These are phyloP conservation scores for Backusella macrospora DNA, from an alignment of 192 early-diverging fungal species.

Conservation along the genomic window DNA sequence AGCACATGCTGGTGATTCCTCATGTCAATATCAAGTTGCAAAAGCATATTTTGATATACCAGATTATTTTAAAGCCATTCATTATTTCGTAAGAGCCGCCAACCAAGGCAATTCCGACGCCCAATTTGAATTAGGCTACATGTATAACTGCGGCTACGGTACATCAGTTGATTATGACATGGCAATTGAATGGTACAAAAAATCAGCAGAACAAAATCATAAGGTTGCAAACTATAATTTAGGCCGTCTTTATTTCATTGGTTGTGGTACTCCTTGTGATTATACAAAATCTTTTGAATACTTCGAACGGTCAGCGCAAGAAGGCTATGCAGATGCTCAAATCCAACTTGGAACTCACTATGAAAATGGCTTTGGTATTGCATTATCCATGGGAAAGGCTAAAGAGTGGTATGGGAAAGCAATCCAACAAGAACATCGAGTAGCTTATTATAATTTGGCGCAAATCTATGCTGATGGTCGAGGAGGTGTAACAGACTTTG, in stretches of 20 bases:
- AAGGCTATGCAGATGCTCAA: neutral
- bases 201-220: neutral
- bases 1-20: neutral
- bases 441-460: neutral
- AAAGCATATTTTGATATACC: conserved; percentile 5
- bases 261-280: neutral
- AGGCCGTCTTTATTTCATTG: neutral
- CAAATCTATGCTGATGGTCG: neutral
- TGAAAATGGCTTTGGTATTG: neutral
- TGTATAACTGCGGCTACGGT: neutral
- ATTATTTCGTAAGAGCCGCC: neutral
- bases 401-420: neutral
- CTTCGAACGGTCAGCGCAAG: neutral
- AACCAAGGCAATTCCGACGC: neutral
- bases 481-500: neutral
- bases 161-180: neutral
- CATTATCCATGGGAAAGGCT: neutral
- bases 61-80: conserved; percentile 4
- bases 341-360: neutral
- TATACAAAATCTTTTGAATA: neutral
- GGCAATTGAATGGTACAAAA: neutral
- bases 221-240: neutral
- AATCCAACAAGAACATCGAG: neutral
- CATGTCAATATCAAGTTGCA: neutral
- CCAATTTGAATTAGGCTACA: neutral